A percentile compares a stretch with the other conserved stretches of the same genome.
These are phyloP conservation scores for Bacidia rubella DNA, from an alignment of 495 filamentous ascomycete genomes.

Conservation along the genomic window DNA sequence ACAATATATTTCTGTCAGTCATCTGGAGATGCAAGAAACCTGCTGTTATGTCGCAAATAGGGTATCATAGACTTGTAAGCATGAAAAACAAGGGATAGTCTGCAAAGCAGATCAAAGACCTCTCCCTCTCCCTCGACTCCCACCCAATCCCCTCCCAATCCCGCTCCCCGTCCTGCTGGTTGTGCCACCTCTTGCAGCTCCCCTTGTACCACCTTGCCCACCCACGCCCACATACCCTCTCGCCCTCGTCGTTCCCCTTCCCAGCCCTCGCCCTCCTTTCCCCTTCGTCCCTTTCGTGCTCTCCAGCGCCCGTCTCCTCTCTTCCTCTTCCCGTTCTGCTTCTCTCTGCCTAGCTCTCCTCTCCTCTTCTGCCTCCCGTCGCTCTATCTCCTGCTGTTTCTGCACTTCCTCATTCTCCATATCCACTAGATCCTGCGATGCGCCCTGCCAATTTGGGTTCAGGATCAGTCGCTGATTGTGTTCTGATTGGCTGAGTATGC, in stretches of 20 bases:
- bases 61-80: background rate
- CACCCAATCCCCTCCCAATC: constrained; percentile 32
- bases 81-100: too few species aligned
- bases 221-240: constrained; percentile 33
- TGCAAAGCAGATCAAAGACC: background rate
- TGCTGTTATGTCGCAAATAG: too few species aligned
- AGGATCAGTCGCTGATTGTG: constrained; percentile 90
- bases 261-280: constrained; percentile 32
- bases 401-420: constrained; percentile 61
- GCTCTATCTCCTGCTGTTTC: constrained; percentile 59
- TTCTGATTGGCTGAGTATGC: constrained; percentile 90
- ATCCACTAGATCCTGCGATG: constrained; percentile 68
- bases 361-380: constrained; percentile 60
- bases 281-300: constrained; percentile 29
- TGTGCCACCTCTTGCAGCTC: constrained; percentile 27
- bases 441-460: constrained; percentile 79
- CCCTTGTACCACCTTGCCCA: constrained; percentile 27
- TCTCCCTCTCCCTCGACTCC: constrained; percentile 28
- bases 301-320: constrained; percentile 36
- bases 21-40: too few species aligned
- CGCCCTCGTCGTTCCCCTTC: constrained; percentile 29
- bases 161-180: constrained; percentile 37
- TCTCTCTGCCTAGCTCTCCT: constrained; percentile 57
- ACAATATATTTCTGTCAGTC: too few species aligned
- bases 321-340: constrained; percentile 60